Conservation (phyloP, 768 basidiomycete genomes). For the Steccherinum ochraceum region DNA sequence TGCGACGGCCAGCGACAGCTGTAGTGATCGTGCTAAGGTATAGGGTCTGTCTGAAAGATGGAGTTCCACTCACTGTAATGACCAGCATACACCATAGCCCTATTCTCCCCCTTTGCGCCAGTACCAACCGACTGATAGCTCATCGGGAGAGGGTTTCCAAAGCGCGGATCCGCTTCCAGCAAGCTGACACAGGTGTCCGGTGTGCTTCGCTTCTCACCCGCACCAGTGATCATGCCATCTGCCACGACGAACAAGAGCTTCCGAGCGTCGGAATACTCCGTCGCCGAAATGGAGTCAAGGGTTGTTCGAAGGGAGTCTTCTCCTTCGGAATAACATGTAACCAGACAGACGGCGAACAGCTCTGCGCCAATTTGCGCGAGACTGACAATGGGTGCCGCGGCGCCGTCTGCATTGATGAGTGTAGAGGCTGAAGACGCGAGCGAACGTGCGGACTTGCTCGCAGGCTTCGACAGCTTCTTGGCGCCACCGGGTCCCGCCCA, state of each 20-base stretch:
- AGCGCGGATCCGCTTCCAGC: constrained; percentile 89
- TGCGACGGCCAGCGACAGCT: constrained; percentile 84
- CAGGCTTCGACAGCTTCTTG: constrained; percentile 42
- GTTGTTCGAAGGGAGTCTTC: constrained; percentile 89
- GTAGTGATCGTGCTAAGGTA: constrained; percentile 6
- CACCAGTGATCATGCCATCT: constrained; percentile 98
- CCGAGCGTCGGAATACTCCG: constrained; percentile 85
- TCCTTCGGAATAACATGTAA: constrained; percentile 98
- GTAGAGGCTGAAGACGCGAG: constrained; percentile 52
- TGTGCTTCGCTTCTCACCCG: constrained; percentile 91
- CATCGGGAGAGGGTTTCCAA: constrained; percentile 96
- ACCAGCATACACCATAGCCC: constrained; percentile 99
- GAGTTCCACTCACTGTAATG: constrained; percentile 79
- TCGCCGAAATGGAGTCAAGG: constrained; percentile 86
- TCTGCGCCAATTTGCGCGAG: constrained; percentile 91
- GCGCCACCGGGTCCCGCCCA: constrained; percentile 66
- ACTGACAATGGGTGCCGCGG: constrained; percentile 63
- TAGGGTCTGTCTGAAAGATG: not conserved
- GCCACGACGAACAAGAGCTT: constrained; percentile 93
- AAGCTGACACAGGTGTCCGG: constrained; percentile 94
- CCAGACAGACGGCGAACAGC: constrained; percentile 89
- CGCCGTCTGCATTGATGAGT: constrained; percentile 40
- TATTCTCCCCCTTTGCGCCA: constrained; percentile 84
- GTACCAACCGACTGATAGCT: constrained; percentile 86
- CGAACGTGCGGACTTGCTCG: constrained; percentile 40